Percentiles rank a stretch among this genome's conserved stretches.
These are phyloP conservation scores for Eimeria falciformis DNA, from an alignment of 169 alveolate genomes.

Conservation along the genomic window DNA sequence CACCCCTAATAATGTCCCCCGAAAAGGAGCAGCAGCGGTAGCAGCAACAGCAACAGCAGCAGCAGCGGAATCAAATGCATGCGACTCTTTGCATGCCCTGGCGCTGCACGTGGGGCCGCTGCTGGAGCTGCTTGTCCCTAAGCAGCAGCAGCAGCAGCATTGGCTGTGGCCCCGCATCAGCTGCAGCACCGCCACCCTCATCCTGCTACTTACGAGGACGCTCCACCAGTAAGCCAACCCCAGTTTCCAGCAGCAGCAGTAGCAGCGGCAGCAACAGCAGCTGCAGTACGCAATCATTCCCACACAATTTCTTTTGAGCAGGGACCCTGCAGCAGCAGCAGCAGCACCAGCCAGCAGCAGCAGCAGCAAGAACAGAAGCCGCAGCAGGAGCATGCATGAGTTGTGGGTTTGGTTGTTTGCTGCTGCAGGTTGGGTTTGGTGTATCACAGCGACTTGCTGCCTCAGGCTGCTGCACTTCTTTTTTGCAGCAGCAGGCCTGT, in stretches of 20 bases:
- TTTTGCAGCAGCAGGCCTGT: conserved; percentile 66
- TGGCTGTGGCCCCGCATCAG: conserved; percentile 30
- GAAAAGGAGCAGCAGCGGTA: no score
- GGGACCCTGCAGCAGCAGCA: not conserved
- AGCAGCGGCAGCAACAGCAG: not conserved
- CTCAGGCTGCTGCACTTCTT: conserved; percentile 69
- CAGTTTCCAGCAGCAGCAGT: not conserved
- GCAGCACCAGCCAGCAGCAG: not conserved
- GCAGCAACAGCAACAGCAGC: conserved; percentile 32
- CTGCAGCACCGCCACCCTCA: conserved; percentile 70
- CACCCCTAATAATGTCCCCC: not conserved
- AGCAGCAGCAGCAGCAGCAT: conserved; percentile 61
- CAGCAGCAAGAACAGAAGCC: not conserved
- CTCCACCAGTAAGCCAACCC: conserved; percentile 47
- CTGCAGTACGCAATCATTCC: not conserved
- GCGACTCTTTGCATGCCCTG: conserved; percentile 61
- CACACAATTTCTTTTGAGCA: no score
- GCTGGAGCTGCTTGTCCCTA: conserved; percentile 63
- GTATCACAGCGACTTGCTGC: conserved; percentile 56
- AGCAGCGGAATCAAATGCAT: conserved; percentile 41
- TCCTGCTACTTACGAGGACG: conserved; percentile 65
- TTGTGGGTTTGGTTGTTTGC: conserved; percentile 4
- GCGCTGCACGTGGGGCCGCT: conserved; percentile 42
- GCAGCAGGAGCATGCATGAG: no score
- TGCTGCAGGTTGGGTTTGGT: conserved; percentile 51